Evolutionary conservation across 1,139 yeast genomes (phyloP), one percentile per base, ranked within the genome.

Genomic region (Diutina pseudorugosa): DNA sequence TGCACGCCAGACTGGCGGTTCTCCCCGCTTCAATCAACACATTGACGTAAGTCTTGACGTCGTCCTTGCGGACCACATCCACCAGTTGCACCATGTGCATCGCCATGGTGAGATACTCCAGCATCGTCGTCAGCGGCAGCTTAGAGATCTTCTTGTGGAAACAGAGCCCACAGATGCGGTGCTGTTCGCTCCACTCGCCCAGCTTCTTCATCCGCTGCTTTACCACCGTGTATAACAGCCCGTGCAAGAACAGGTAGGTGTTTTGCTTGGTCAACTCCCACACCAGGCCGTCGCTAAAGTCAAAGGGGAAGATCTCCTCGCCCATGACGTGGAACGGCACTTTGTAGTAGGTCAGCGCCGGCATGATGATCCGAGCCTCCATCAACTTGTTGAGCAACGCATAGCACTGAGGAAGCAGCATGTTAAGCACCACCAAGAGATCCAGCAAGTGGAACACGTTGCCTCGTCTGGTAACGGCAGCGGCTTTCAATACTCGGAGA

Each of bases 271-370:
- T 69, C 44, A 78, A 63, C 20, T 67, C 67, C 58, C 70, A 63
- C 8, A 75, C 62, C 48, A 67, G 68, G 1, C 65, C 60, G 19
- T 70, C 71, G 4, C 66, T 59, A n/a, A 77, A 54, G 2, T 68
- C 68, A 51, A 76, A 71, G 0, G 76, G 72, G 42, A 68, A 65
- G 0, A 65, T 65, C 2, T 62, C 61, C 1, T 67, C 61, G 20
- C 71, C 64, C 41, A 70, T 54, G 23, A 66, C 53, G 54, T 73
- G 73, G 56, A 76, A 75, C 4, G 83, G 82, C 36, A 76, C 65
- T 57, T 77, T 78, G 60, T 77, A 77, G 56, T 70, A 72, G 1
- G 75, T 64, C 21, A 74, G 71, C 11, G 70, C 64, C 1, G 82
- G 79, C 1, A 62, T 58, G 7, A 79, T 58, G 1, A 76, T 52